Base-by-base conservation (phyloP, 139 green algal genomes). In the Nannochloris sp. region DNA sequence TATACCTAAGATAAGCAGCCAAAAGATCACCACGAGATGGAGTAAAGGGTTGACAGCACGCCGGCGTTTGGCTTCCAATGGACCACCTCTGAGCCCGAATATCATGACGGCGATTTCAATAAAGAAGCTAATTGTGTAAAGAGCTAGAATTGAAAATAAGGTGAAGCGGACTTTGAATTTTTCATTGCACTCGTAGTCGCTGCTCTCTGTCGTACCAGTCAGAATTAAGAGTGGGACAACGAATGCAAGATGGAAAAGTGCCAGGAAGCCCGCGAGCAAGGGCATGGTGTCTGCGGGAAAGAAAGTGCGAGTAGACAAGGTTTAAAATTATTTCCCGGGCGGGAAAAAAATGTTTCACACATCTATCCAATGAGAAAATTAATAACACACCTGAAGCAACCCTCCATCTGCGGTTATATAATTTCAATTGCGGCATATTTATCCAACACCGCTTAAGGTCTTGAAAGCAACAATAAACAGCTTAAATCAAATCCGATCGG, bases 11-110 rank as follows among this genome's bases (percentile, higher is more conserved):
- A 27, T 54, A 32, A 53, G 10, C 13, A 65, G 25, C 4, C 19
- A 65, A 14, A 53, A 0, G 27, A 65, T 23, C 14, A 55, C 15
- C 0, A 15, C 12, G 7, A 25, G 23, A 0, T 54, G 3, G 29
- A 65, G 39, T 14, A 65, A 36, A 0, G 13, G 15, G 0, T 14
- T 0, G 14, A 65, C 51, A n/a, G 12, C 5, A 5, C 34, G 8
- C 42, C 59, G 37, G 14, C 29, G 37, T n/a, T 53, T 36, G 19
- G 25, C 34, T n/a, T 65, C 59, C 35, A 65, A 55, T 9, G 59
- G 59, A 36, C 59, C 59, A 4, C 59, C 59, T 53, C 59, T 54
- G 7, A 65, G 32, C 9, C 59, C 59, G 42, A 51, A 19, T 51
- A 19, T 19, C 42, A 51, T 19, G 25, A 60, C 31, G 30, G 13